Evolutionary conservation across 352 stramenopile genomes (phyloP).

Genomic region (Elongisporangium senticosum): DNA sequence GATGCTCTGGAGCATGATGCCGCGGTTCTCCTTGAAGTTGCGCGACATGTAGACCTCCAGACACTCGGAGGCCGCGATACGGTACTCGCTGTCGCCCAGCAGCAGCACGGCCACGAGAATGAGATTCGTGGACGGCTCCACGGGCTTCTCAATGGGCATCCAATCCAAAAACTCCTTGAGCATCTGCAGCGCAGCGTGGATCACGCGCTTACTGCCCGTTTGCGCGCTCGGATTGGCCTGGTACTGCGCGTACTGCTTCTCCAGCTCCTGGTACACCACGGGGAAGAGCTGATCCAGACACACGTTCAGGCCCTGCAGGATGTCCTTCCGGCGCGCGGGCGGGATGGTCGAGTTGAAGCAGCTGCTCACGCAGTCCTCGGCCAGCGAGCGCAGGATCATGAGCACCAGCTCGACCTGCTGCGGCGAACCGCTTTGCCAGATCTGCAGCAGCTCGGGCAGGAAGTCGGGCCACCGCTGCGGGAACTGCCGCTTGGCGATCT

Average conservation of each 20-base stretch:
- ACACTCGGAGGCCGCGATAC: constrained; percentile 53
- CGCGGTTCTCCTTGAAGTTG: constrained; percentile 62
- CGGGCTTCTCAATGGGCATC: constrained; percentile 63
- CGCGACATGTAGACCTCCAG: constrained; percentile 67
- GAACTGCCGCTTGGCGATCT: constrained; percentile 78
- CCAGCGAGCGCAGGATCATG: constrained; percentile 63
- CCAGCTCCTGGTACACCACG: constrained; percentile 66
- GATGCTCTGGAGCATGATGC: constrained; percentile 58
- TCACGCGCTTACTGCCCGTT: constrained; percentile 39
- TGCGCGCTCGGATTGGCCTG: constrained; percentile 20
- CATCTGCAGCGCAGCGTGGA: constrained; percentile 61
- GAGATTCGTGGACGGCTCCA: constrained; percentile 50
- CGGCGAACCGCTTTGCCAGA: constrained; percentile 40
- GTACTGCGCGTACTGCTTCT: constrained; percentile 61
- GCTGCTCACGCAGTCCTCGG: constrained; percentile 75
- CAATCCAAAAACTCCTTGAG: constrained; percentile 81
- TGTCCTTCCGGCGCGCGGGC: constrained; percentile 66
- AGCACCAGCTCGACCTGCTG: constrained; percentile 65
- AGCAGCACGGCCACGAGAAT: constrained; percentile 57
- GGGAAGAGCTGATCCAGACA: constrained; percentile 62
- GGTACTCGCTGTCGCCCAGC: constrained; percentile 47
- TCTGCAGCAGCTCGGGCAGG: constrained; percentile 51
- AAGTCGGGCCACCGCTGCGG: constrained; percentile 76
- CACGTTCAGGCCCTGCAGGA: constrained; percentile 72
- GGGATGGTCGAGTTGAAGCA: constrained; percentile 78